A percentile compares a stretch with the other conserved stretches of the same genome.
phyloP scores from a whole-genome alignment of 2,329 filamentous ascomycete genomes.

The Nemania sp. region DNA sequence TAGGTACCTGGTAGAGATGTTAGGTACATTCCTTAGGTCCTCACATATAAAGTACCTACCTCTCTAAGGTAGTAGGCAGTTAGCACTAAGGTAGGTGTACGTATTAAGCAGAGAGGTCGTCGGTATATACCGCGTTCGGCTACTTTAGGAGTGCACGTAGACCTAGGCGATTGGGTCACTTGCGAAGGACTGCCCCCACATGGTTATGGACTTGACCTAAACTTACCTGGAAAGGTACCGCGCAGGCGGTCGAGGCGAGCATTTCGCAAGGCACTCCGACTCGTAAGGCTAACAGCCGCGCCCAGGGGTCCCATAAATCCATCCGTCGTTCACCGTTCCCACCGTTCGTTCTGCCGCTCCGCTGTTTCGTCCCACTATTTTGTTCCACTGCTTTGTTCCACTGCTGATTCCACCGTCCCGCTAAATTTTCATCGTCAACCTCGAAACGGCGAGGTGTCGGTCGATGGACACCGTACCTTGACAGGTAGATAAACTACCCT shows the following conservation, averaged over 20 bases:
- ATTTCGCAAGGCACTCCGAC: constrained; percentile 26
- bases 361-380: neutral
- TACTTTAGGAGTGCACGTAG: no score
- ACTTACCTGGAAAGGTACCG: no score
- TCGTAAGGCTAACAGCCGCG: constrained; percentile 30
- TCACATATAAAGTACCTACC: no score
- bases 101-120: no score
- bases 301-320: constrained; percentile 4
- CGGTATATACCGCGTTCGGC: constrained; percentile 13
- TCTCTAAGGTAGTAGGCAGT: no score
- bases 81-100: no score
- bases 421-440: neutral
- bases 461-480: no score
- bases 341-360: no score
- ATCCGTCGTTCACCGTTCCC: constrained; percentile 11
- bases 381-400: neutral
- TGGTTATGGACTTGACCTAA: neutral
- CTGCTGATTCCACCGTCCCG: constrained; percentile 6
- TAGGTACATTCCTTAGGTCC: no score
- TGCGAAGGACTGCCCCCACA: constrained; percentile 35
- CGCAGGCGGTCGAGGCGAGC: neutral
- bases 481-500: no score
- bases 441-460: no score
- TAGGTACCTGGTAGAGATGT: no score
- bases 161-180: constrained; percentile 41